Conservation (phyloP, 768 basidiomycete genomes). For the Albatrellus ellisii region DNA sequence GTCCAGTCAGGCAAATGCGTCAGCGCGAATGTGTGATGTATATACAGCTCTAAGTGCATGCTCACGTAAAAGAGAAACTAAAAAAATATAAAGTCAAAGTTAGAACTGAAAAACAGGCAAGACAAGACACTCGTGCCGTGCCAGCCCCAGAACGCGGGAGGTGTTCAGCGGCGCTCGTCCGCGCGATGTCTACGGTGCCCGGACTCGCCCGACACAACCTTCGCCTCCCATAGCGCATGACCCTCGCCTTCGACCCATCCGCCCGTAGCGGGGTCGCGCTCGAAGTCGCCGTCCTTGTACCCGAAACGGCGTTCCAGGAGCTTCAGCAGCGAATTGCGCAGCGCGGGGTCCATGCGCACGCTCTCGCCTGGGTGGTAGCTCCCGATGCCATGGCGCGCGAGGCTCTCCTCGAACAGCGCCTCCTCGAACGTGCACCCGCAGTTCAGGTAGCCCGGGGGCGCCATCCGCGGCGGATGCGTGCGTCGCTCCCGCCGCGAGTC, state of each 20-base stretch:
- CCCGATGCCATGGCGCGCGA: conserved; percentile 67
- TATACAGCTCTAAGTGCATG: too few relatives aligned
- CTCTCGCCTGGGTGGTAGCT: conserved; percentile 75
- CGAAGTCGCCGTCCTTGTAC: conserved; percentile 81
- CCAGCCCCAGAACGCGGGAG: not conserved
- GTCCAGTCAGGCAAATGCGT: too few relatives aligned
- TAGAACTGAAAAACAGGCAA: conserved; percentile 6
- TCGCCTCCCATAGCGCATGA: conserved; percentile 48
- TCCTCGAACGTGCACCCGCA: conserved; percentile 79
- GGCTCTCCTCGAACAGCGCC: conserved; percentile 78
- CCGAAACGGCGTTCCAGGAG: conserved; percentile 60
- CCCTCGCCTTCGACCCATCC: conserved; percentile 62
- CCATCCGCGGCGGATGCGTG: conserved; percentile 64
- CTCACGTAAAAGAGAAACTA: not conserved
- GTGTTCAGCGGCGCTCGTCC: conserved; percentile 25
- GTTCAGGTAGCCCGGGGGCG: conserved; percentile 66
- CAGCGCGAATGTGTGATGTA: too few relatives aligned
- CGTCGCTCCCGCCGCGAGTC: conserved; percentile 79
- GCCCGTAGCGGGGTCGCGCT: conserved; percentile 48
- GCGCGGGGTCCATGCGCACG: conserved; percentile 81
- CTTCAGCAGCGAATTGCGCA: conserved; percentile 68
- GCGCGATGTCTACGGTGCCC: conserved; percentile 23
- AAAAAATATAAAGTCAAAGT: conserved; percentile 3
- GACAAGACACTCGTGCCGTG: conserved; percentile 2
- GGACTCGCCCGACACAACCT: conserved; percentile 27